Percentiles rank a stretch among this genome's conserved stretches.
These are phyloP conservation scores for Eutrema yunnanense DNA, from an alignment of 345 rosid species.

Conservation along the genomic window DNA sequence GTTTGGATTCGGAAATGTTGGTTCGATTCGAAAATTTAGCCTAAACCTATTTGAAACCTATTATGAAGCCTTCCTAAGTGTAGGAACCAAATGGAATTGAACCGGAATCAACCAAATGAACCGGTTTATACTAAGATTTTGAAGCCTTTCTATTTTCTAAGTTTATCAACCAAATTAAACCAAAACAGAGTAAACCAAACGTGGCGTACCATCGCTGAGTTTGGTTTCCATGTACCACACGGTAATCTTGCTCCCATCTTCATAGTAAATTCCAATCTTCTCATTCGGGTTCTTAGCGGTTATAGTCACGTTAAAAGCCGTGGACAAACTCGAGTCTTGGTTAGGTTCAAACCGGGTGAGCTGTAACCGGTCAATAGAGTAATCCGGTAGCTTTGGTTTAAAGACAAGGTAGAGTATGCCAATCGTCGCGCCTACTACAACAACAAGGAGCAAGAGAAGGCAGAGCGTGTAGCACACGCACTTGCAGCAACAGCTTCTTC, in stretches of 20 bases:
- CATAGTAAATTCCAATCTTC: conserved; percentile 77
- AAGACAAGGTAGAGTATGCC: conserved; percentile 66
- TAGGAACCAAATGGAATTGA: not conserved
- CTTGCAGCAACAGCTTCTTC: conserved; percentile 53
- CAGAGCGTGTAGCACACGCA: conserved; percentile 67
- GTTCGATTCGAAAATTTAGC: too few relatives aligned
- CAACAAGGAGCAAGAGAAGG: conserved; percentile 41
- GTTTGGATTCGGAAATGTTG: too few relatives aligned
- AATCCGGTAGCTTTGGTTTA: conserved; percentile 72
- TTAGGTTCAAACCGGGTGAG: conserved; percentile 44
- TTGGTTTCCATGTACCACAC: conserved; percentile 46
- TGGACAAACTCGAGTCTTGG: conserved; percentile 43
- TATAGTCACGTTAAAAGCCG: conserved; percentile 55
- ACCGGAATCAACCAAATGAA: not conserved
- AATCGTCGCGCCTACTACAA: conserved; percentile 34
- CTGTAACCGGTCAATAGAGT: conserved; percentile 47
- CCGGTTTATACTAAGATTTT: not conserved
- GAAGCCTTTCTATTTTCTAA: not conserved
- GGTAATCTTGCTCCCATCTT: conserved; percentile 65
- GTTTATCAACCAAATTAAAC: not conserved
- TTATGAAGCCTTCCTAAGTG: not conserved
- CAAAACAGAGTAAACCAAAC: not conserved
- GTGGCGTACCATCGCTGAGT: conserved; percentile 44
- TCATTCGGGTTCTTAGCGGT: conserved; percentile 71
- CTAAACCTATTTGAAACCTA: not conserved